Conservation (phyloP, 2,329 filamentous ascomycete genomes). For the Xenoacremonium recifei region DNA sequence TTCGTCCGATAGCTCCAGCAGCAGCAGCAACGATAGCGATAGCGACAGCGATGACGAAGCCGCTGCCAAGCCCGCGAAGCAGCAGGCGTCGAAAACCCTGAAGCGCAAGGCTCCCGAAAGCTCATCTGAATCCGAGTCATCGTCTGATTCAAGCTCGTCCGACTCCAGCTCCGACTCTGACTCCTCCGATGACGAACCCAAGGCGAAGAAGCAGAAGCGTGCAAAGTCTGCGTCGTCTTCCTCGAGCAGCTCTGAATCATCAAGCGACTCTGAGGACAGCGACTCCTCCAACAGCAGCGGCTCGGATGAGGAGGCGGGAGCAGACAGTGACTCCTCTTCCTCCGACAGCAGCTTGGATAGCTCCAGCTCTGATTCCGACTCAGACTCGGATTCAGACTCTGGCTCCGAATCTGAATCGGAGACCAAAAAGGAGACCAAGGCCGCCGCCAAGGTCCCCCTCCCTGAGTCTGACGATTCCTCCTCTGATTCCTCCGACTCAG, state of each 20-base stretch:
- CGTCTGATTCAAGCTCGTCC: slow-evolving; percentile 35
- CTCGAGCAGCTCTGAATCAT: slow-evolving; percentile 32
- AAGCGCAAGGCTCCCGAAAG: slow-evolving; percentile 41
- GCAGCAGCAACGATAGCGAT: slow-evolving; percentile 25
- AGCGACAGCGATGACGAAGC: slow-evolving; percentile 26
- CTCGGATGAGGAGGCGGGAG: slow-evolving; percentile 47
- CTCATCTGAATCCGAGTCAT: slow-evolving; percentile 26
- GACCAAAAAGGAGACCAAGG: slow-evolving; percentile 32
- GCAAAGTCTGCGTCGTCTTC: slow-evolving; percentile 21
- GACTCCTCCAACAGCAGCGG: slow-evolving; percentile 49
- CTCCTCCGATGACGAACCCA: slow-evolving; percentile 48
- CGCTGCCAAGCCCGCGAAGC: slow-evolving; percentile 13
- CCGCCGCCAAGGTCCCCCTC: slow-evolving; percentile 40
- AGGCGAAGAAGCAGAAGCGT: slow-evolving; percentile 52
- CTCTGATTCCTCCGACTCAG: slow-evolving; percentile 28
- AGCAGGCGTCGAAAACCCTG: slow-evolving; percentile 25
- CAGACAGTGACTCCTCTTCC: slow-evolving; percentile 21
- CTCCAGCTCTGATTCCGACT: slow-evolving; percentile 31
- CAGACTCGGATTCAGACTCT: slow-evolving; percentile 38
- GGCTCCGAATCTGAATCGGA: slow-evolving; percentile 37
- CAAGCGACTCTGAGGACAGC: not conserved
- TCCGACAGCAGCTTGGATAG: slow-evolving; percentile 23
- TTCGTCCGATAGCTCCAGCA: slow-evolving; percentile 32
- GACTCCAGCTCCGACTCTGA: slow-evolving; percentile 34
- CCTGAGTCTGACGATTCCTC: slow-evolving; percentile 40